phyloP scores from a whole-genome alignment of 257 asterid species.

The Rubia yunnanensis region DNA sequence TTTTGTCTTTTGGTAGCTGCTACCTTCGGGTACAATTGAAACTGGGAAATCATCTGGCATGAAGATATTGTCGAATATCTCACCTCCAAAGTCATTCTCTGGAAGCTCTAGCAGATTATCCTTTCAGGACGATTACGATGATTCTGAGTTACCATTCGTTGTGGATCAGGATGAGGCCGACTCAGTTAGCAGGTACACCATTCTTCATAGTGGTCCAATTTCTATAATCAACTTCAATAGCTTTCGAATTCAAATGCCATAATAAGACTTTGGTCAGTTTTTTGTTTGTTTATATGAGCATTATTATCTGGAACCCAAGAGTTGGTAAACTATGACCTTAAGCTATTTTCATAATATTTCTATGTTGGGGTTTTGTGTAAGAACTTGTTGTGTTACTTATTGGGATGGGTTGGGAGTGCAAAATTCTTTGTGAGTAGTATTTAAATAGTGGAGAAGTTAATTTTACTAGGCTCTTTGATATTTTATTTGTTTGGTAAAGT shows the following conservation, averaged over 20 bases:
- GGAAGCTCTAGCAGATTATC: constrained; percentile 62
- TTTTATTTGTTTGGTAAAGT: no score
- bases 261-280: neutral
- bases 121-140: constrained; percentile 67
- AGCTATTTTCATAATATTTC: no score
- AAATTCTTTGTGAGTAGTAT: neutral
- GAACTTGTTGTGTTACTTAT: neutral
- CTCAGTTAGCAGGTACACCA: constrained; percentile 57
- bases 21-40: constrained; percentile 37
- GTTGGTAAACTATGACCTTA: neutral
- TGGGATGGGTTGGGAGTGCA: neutral
- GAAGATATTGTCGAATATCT: constrained; percentile 37
- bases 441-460: neutral
- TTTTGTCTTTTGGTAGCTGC: constrained; percentile 34
- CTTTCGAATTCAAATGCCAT: neutral
- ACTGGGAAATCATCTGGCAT: constrained; percentile 27
- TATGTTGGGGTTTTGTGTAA: no score
- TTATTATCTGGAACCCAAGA: neutral
- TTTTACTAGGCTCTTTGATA: neutral
- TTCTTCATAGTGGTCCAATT: neutral
- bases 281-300: neutral
- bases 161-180: constrained; percentile 62
- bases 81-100: constrained; percentile 54
- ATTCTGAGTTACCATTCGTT: constrained; percentile 58
- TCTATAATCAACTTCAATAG: neutral